phyloP scores from a whole-genome alignment of 805 yeast genomes.

The Dipodascopsis uninucleata region DNA sequence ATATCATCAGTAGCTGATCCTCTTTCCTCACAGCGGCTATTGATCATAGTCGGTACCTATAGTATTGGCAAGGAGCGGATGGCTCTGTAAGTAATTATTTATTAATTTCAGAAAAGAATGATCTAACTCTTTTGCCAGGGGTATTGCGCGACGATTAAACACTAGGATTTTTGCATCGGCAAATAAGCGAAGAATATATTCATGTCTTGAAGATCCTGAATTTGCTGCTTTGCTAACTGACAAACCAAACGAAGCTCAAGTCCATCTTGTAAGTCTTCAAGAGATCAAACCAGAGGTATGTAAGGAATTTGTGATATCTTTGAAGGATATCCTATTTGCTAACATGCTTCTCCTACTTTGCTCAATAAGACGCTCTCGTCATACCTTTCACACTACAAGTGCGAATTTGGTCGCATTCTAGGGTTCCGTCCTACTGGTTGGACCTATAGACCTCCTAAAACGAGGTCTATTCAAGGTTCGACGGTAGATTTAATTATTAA shows the following conservation, averaged over 20 bases:
- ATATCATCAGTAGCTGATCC: neutral
- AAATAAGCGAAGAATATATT: constrained; percentile 47
- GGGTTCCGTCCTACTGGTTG: constrained; percentile 75
- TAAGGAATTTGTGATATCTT: neutral
- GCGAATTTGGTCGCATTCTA: constrained; percentile 61
- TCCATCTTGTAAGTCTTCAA: constrained; percentile 72
- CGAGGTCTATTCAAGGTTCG: constrained; percentile 17
- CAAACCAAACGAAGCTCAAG: constrained; percentile 47
- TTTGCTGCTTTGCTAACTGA: constrained; percentile 43
- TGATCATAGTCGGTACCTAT: constrained; percentile 79
- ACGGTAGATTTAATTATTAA: constrained; percentile 10
- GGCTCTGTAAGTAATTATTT: constrained; percentile 48
- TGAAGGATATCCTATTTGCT: neutral
- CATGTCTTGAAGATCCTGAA: constrained; percentile 44
- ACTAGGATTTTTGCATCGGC: constrained; percentile 44
- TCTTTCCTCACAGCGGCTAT: too few relatives aligned
- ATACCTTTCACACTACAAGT: constrained; percentile 48
- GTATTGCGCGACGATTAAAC: constrained; percentile 37
- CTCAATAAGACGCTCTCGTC: constrained; percentile 42
- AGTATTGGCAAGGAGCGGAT: constrained; percentile 88
- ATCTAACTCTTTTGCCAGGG: constrained; percentile 11
- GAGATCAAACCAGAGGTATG: constrained; percentile 41
- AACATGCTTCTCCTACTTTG: too few relatives aligned
- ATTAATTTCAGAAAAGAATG: constrained; percentile 2
- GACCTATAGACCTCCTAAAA: constrained; percentile 49